Evolutionary conservation across 768 basidiomycete species (phyloP), one percentile per base, ranked within the genome.

Genomic region (Boletus patriciae): DNA sequence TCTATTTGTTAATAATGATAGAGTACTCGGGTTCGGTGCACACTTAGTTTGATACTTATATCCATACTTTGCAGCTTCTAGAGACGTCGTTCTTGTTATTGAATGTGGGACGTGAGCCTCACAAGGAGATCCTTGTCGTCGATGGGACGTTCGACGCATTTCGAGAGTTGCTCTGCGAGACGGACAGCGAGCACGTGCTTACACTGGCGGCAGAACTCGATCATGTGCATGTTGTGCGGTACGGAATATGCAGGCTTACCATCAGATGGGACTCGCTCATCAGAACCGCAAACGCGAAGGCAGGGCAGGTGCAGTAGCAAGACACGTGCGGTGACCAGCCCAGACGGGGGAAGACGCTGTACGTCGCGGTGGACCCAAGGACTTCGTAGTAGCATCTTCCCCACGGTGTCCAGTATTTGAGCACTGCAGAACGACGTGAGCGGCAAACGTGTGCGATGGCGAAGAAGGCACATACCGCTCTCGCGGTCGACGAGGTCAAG

Each of bases 401-500:
- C 80, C 83, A 85, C 0, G 82, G 70, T 3, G 81, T 80, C 13
- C 61, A 74, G 65, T 83, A 85, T 58, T 82, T 82, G 58, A 89
- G 76, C 21, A 92, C 91, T 87, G 58, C 27, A 29, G 34, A 43
- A 29, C 55, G 41, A 50, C 7, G 41, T 61, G 46, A 52, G 41
- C 36, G n/a, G 31, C 41, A 11, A 37, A 40, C 33, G 38, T 29
- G 23, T 23, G 33, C 23, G 27, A 40, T 43, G 27, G 29, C 38
- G 36, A 25, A n/a, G 21, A 29, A 42, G 13, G 38, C 3, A 61
- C 78, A 31, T 61, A 90, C 91, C 87, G 61, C 81, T 81, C 55
- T 80, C 80, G 31, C 82, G 78, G 70, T 93, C 91, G 43, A 92
- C 76, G n/a, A 92, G 73, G 65, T 93, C 88, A 25, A 93, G 71